Percentiles rank a stretch among this genome's conserved stretches.
phyloP scores from a whole-genome alignment of 192 early-diverging fungal species.

The Coemansia sp. region DNA sequence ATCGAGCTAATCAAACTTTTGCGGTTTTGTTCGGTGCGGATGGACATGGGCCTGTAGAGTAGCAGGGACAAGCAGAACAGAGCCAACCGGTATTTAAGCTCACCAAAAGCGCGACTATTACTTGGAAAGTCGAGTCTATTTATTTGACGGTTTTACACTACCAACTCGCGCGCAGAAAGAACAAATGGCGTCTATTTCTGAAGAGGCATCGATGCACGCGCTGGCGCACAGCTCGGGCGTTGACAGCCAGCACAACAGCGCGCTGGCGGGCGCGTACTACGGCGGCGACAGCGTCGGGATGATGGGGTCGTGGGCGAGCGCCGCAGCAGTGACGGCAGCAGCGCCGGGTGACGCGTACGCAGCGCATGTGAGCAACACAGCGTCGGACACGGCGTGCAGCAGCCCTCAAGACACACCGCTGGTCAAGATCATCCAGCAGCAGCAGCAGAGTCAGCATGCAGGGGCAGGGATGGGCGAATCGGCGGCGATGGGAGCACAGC shows the following conservation, averaged over 20 bases:
- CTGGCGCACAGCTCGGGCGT: not conserved
- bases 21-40: no score
- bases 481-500: constrained; percentile 19
- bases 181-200: constrained; percentile 11
- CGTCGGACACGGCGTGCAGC: constrained; percentile 37
- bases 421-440: constrained; percentile 51
- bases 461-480: constrained; percentile 3
- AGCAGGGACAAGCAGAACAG: no score
- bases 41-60: no score
- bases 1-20: no score
- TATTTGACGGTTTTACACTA: no score
- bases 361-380: constrained; percentile 10
- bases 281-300: constrained; percentile 2
- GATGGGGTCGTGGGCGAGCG: constrained; percentile 22
- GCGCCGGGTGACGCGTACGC: constrained; percentile 1
- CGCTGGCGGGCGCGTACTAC: constrained; percentile 4
- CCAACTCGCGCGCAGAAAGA: no score
- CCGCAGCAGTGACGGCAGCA: not conserved
- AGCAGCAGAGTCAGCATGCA: constrained; percentile 3
- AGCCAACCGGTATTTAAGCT: no score
- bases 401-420: constrained; percentile 47
- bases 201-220: constrained; percentile 7
- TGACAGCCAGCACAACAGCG: constrained; percentile 1
- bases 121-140: no score
- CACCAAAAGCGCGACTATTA: no score